These are phyloP conservation scores for Trypanosoma mega DNA, from an alignment of 208 protist genomes.

Conservation along the genomic window DNA sequence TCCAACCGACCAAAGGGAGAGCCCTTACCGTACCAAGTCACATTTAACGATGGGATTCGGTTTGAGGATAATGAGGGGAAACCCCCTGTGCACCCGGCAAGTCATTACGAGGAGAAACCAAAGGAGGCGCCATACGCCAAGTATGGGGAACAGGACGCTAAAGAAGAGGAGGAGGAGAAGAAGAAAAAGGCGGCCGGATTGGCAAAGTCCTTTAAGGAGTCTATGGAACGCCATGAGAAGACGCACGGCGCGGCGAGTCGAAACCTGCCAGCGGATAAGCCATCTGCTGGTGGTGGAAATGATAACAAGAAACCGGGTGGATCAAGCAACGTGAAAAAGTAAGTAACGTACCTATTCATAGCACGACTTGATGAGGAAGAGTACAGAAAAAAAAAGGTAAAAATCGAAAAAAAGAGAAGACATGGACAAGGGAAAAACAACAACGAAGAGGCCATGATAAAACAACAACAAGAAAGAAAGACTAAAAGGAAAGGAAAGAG, in stretches of 20 bases:
- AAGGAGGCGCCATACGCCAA: conserved; percentile 78
- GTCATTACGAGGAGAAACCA: conserved; percentile 81
- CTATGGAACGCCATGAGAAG: conserved; percentile 63
- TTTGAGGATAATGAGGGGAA: conserved; percentile 86
- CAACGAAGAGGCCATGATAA: conserved; percentile 1
- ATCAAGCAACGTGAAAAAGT: conserved; percentile 4
- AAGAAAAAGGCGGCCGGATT: conserved; percentile 31
- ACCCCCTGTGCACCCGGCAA: conserved; percentile 76
- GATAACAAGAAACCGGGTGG: not conserved
- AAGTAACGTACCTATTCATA: conserved; percentile 11
- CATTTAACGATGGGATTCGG: conserved; percentile 87
- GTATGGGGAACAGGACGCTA: conserved; percentile 63
- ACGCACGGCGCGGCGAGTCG: conserved; percentile 34
- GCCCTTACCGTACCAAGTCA: conserved; percentile 73
- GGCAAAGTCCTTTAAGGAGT: conserved; percentile 61
- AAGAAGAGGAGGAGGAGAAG: conserved; percentile 36
- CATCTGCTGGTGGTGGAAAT: not conserved
- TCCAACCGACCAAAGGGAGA: conserved; percentile 64
- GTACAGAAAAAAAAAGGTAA: conserved; percentile 20
- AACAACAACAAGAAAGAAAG: conserved; percentile 2
- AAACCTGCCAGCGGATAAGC: not conserved
- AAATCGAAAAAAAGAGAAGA: not conserved
- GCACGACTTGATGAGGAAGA: not conserved
- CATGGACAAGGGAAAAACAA: too few species aligned
- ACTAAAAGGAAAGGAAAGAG: conserved; percentile 15